Conservation (phyloP, 495 filamentous ascomycete species). For the Aspergillus biplanus region DNA sequence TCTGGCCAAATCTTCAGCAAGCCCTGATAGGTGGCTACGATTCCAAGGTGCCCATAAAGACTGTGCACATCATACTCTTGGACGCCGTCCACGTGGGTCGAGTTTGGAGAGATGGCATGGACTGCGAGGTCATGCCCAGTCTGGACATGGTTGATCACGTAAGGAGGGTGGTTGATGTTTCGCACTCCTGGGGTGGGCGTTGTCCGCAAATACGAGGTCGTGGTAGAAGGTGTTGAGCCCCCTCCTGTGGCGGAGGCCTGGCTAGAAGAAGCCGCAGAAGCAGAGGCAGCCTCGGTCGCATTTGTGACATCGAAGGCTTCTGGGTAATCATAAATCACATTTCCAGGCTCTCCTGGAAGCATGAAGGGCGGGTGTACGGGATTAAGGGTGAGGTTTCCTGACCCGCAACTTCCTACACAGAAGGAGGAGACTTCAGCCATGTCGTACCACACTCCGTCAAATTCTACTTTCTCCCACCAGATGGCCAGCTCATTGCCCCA, state of each 20-base stretch:
- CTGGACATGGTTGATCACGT: conserved; percentile 79
- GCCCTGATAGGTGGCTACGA: conserved; percentile 80
- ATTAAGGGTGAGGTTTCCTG: conserved; percentile 67
- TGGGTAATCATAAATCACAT: conserved; percentile 64
- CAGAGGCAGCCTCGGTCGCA: conserved; percentile 65
- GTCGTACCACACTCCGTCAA: conserved; percentile 66
- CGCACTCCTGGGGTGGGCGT: conserved; percentile 70
- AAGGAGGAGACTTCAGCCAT: conserved; percentile 75
- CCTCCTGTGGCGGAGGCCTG: conserved; percentile 49
- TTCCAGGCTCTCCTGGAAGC: conserved; percentile 67
- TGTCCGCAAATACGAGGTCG: conserved; percentile 58
- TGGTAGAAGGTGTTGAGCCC: conserved; percentile 41
- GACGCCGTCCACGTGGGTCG: conserved; percentile 72
- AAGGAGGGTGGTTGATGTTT: conserved; percentile 80
- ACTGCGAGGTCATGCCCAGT: conserved; percentile 67
- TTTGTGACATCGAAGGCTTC: conserved; percentile 76
- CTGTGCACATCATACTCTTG: conserved; percentile 84
- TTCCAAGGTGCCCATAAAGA: conserved; percentile 72
- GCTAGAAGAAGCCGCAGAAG: conserved; percentile 55
- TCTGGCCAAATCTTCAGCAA: conserved; percentile 62
- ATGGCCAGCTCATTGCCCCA: conserved; percentile 70
- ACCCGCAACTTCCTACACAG: conserved; percentile 80
- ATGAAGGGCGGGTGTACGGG: conserved; percentile 69
- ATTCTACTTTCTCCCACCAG: conserved; percentile 62
- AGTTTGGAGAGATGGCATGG: conserved; percentile 77